Evolutionary conservation across 768 basidiomycete genomes (phyloP), one percentile per base, ranked within the genome.

Genomic region (Bullera alba): DNA sequence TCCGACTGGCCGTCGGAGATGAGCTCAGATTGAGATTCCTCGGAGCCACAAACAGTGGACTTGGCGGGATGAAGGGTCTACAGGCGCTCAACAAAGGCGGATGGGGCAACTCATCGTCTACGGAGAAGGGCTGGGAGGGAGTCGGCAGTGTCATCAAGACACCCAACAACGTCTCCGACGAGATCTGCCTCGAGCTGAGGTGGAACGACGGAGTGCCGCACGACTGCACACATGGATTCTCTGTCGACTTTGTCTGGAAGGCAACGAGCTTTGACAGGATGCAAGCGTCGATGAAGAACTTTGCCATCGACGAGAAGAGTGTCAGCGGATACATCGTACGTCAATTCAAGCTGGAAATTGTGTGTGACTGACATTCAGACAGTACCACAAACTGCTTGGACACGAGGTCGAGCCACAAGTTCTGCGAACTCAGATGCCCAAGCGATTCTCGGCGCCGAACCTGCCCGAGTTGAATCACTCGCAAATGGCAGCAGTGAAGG

Each of bases 171-270:
- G 87, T 97, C 16, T 96, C 92, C 14, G 95, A 99, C 69, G 95
- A 99, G 75, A 91, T 99, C 72, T 93, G 84, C 2, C 76, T 99
- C 59, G 95, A 99, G 71, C 77, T 99, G 22, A 79, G 90, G 50
- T 78, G 86, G 41, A 83, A 87, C 1, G 93, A 97, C 59, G 89
- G 89, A 15, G 91, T 93, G 5, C 95, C 95, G 4, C 82, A 84
- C 16, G 93, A 97, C 27, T 82, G 89, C 73, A 90, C 89, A 0
- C 89, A 92, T 68, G 87, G 88, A 61, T 97, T 95, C 65, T 84
- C 87, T 0, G 95, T 85, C n/a, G 95, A 99, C 72, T 99, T 97
- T 65, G 93, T 99, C 4, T 99, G 95, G 95, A 99, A 99, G 74
- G 92, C 91, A 4, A 99, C 95, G 1, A 97, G 93, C 72, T 99